phyloP scores from a whole-genome alignment of 2,329 filamentous ascomycete genomes.

The Microsporum canis region DNA sequence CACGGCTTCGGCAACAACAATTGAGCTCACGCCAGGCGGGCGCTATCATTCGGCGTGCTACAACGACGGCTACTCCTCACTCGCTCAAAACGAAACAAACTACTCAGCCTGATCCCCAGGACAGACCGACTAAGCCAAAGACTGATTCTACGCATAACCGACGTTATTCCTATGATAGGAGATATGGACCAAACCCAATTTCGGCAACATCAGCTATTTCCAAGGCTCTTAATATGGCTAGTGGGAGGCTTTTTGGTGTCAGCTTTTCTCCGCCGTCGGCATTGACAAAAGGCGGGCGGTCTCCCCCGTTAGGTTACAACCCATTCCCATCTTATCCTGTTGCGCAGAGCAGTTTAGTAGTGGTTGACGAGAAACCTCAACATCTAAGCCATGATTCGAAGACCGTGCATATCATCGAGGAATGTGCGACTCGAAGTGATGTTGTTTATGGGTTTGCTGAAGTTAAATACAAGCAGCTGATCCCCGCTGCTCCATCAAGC shows the following conservation, averaged over 20 bases:
- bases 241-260: slow-evolving; percentile 45
- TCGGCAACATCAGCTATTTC: slow-evolving; percentile 85
- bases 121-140: slow-evolving; percentile 54
- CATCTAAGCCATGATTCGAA: slow-evolving; percentile 67
- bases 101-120: slow-evolving; percentile 62
- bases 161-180: slow-evolving; percentile 67
- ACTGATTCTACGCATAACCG: slow-evolving; percentile 55
- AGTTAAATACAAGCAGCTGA: slow-evolving; percentile 96
- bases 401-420: slow-evolving; percentile 73
- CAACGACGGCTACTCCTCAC: slow-evolving; percentile 59
- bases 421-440: slow-evolving; percentile 83
- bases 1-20: slow-evolving; percentile 46
- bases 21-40: slow-evolving; percentile 45
- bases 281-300: slow-evolving; percentile 35
- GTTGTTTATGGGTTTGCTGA: slow-evolving; percentile 97
- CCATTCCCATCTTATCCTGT: slow-evolving; percentile 78
- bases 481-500: slow-evolving; percentile 67
- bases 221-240: slow-evolving; percentile 90
- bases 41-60: slow-evolving; percentile 61
- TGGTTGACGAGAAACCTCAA: slow-evolving; percentile 51
- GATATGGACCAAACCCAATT: slow-evolving; percentile 59
- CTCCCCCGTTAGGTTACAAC: slow-evolving; percentile 41
- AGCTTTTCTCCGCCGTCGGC: slow-evolving; percentile 40
- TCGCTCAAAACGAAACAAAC: slow-evolving; percentile 44
- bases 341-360: slow-evolving; percentile 56